Conservation (phyloP, 108 stramenopile genomes). For the Cyclotella distinguenda region DNA sequence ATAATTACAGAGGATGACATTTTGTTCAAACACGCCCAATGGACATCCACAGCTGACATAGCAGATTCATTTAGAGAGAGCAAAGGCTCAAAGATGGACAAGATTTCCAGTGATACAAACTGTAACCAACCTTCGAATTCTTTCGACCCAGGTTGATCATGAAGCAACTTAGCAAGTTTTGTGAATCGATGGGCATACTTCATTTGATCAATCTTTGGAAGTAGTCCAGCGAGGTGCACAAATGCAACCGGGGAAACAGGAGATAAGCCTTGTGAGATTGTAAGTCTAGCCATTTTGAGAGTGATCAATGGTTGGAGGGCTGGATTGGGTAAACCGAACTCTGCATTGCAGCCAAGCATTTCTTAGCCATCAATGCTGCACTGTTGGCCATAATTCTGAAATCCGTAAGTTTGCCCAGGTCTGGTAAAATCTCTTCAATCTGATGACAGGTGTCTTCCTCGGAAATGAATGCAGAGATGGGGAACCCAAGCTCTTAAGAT, state of each 20-base stretch:
- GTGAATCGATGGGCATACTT: constrained; percentile 4
- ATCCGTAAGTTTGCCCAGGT: constrained; percentile 8
- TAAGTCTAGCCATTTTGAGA: constrained; percentile 13
- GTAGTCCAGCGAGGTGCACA: constrained; percentile 11
- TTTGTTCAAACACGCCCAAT: background rate
- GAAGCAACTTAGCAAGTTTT: constrained; percentile 5
- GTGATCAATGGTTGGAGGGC: background rate
- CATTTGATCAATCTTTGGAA: constrained; percentile 1
- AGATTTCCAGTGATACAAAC: background rate
- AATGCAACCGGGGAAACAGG: constrained; percentile 16
- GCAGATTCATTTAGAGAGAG: constrained; percentile 2
- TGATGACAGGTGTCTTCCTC: background rate
- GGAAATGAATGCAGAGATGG: background rate
- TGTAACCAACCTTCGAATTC: background rate
- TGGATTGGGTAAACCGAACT: background rate
- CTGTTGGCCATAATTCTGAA: constrained; percentile 8
- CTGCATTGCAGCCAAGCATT: background rate
- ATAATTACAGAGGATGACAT: background rate
- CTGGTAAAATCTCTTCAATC: constrained; percentile 13
- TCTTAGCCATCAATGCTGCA: constrained; percentile 12
- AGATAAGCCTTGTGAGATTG: constrained; percentile 20
- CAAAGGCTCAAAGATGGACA: constrained; percentile 10
- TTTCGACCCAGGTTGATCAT: background rate
- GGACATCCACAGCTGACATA: constrained; percentile 9
- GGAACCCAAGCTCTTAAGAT: constrained; percentile 13